A percentile compares a stretch with the other conserved stretches of the same genome.
Evolutionary conservation across 148 eudicot genomes (phyloP).

Genomic region (Cornus kousa): DNA sequence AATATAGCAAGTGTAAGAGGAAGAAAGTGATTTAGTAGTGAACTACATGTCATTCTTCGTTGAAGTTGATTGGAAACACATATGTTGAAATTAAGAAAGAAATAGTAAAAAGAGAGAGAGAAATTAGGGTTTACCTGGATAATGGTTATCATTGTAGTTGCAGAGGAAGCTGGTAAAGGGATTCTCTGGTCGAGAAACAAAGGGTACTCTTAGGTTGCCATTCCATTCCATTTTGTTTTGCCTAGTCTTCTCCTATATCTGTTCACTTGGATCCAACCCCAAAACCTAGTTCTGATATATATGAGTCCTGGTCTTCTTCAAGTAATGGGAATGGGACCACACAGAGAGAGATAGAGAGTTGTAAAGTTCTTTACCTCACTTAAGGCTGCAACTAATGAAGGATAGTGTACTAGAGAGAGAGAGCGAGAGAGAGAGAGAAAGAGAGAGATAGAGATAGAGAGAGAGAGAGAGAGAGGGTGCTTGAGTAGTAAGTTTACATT

Average conservation of each 20-base stretch:
- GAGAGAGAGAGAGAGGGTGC: not conserved
- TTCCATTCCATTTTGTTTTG: slow-evolving; percentile 48
- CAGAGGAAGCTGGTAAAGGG: slow-evolving; percentile 46
- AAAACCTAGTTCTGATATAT: not conserved
- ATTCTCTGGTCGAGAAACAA: slow-evolving; percentile 42
- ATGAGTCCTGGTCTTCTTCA: too few relatives aligned
- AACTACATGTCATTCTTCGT: not conserved
- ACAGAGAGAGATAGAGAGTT: not conserved
- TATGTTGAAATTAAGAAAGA: not conserved
- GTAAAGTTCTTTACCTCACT: not conserved
- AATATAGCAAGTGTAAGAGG: not conserved
- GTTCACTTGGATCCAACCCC: not conserved
- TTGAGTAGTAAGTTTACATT: not conserved
- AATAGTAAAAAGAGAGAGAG: not conserved
- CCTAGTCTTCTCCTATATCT: slow-evolving; percentile 3
- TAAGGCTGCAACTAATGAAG: not conserved
- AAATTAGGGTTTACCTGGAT: slow-evolving; percentile 24
- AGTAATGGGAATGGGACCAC: slow-evolving; percentile 10
- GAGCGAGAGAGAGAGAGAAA: not conserved
- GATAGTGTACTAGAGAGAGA: not conserved
- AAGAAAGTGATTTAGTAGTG: not conserved
- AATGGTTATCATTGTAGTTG: slow-evolving; percentile 44
- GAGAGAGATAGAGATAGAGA: not conserved
- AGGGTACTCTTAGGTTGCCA: slow-evolving; percentile 33
- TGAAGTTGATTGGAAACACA: not conserved